Base-by-base conservation (phyloP, 495 filamentous ascomycete species). In the Lepidopterella palustris region DNA sequence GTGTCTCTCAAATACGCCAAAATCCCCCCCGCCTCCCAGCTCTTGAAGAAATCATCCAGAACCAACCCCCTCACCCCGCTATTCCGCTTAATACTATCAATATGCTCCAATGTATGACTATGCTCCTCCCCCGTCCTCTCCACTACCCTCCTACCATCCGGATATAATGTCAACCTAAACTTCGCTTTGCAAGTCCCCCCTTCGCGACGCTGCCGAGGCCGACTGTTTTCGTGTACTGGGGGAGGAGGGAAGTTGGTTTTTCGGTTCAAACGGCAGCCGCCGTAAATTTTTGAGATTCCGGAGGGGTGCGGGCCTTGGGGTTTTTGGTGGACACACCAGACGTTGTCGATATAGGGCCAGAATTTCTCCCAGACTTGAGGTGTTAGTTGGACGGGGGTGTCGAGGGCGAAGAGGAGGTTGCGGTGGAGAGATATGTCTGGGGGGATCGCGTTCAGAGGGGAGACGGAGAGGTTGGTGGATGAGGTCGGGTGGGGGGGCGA, bases 301-400 rank as follows among this genome's bases (percentile, higher is more conserved):
- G 57, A 60, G n/a, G 28, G n/a, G 28, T 54, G 45, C 13, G 57
- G 32, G 18, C 42, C 51, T 13, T 53, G 32, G 25, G 57, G 53
- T 35, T 48, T 60, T 45, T 64, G 62, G 45, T 64, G 57, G 23
- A 58, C 15, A 40, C 58, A 64, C 62, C 62, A 64, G 10, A 60
- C 49, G 27, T 64, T 64, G 32, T 64, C 62, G 26, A 64, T 56
- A 53, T 45, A 64, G 28, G 58, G 62, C 62, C 58, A 64, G 57
- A 60, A 64, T 24, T 48, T 35, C 15, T 52, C 23, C 58, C 58
- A 64, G 6, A 58, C 58, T 13, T 49, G 47, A 24, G 52, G 47
- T 2, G 57, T 57, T 51, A 60, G 62, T 24, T 57, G 53, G 13
- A 64, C 62, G 24, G 62, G 53, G 4, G 62, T 57, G 48, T 57